Percentiles rank a stretch among this genome's conserved stretches.
Evolutionary conservation across 352 stramenopile species (phyloP).

Genomic region (Globisporangium cederbergense): DNA sequence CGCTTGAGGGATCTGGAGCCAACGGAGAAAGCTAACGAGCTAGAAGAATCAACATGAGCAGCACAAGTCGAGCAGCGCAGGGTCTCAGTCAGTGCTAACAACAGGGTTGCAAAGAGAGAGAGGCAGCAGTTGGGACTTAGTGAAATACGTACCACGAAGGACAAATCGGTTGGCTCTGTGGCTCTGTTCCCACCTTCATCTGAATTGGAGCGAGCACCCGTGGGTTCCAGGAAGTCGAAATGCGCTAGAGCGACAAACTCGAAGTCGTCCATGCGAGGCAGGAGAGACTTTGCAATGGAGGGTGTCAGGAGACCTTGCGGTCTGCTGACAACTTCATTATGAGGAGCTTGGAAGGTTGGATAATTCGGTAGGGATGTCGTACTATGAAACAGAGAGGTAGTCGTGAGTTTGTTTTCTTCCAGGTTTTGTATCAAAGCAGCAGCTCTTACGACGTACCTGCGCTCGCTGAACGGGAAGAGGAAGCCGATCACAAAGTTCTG

Average conservation of each 20-base stretch:
- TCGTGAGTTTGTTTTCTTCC: background rate
- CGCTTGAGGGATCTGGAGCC: slow-evolving; percentile 1
- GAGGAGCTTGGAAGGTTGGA: background rate
- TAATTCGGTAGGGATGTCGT: too few species aligned
- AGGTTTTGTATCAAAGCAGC: background rate
- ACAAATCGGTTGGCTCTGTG: too few species aligned
- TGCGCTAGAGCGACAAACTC: slow-evolving; percentile 1
- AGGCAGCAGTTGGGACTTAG: too few species aligned
- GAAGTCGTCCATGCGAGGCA: slow-evolving; percentile 8
- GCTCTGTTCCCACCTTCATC: too few species aligned
- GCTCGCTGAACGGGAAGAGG: slow-evolving; percentile 12
- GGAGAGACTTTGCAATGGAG: background rate
- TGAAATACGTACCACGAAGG: too few species aligned
- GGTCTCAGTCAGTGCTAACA: too few species aligned
- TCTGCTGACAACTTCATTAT: background rate
- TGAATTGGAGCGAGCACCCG: background rate
- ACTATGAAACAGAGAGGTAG: background rate
- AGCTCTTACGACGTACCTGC: background rate
- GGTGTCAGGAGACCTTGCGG: background rate
- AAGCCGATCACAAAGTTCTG: slow-evolving; percentile 6
- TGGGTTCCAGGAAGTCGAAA: background rate
- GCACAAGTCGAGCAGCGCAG: background rate
- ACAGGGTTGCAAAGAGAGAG: background rate
- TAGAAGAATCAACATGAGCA: background rate
- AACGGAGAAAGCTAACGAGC: slow-evolving; percentile 3